These are phyloP conservation scores for Lodderomyces metapsilosis DNA, from an alignment of 1,139 yeast genomes.

Conservation along the genomic window DNA sequence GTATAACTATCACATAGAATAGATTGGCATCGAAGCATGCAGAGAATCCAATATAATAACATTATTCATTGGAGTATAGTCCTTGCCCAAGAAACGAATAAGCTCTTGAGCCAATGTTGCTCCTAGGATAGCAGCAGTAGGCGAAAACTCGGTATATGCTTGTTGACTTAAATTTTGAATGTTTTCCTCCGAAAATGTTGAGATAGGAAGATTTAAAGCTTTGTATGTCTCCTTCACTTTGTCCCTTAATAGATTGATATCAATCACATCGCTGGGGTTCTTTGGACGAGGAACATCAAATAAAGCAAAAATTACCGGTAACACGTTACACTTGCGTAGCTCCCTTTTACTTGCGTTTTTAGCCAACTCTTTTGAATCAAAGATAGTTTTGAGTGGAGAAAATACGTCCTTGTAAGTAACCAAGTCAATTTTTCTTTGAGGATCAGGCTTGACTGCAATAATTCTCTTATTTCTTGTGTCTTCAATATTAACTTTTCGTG, in stretches of 20 bases:
- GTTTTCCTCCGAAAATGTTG: slow-evolving; percentile 37
- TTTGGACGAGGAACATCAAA: slow-evolving; percentile 38
- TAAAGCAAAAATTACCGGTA: slow-evolving; percentile 62
- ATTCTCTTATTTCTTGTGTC: slow-evolving; percentile 54
- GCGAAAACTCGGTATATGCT: slow-evolving; percentile 70
- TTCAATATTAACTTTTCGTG: slow-evolving; percentile 43
- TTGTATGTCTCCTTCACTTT: slow-evolving; percentile 25
- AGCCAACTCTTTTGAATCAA: slow-evolving; percentile 39
- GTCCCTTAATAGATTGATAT: slow-evolving; percentile 31
- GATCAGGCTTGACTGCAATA: slow-evolving; percentile 36
- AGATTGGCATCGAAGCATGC: slow-evolving; percentile 75
- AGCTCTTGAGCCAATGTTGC: slow-evolving; percentile 91
- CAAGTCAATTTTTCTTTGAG: slow-evolving; percentile 43
- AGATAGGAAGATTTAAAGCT: slow-evolving; percentile 34
- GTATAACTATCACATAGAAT: slow-evolving; percentile 31
- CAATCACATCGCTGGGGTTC: slow-evolving; percentile 26
- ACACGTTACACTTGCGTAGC: slow-evolving; percentile 54
- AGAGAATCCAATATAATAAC: slow-evolving; percentile 73
- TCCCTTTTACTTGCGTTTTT: slow-evolving; percentile 53
- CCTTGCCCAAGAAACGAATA: slow-evolving; percentile 73
- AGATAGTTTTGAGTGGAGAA: slow-evolving; percentile 30
- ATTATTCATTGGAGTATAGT: slow-evolving; percentile 82
- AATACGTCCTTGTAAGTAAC: slow-evolving; percentile 59
- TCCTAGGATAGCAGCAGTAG: slow-evolving; percentile 85
- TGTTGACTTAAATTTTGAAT: slow-evolving; percentile 45